Evolutionary conservation across 352 stramenopile genomes (phyloP).

Genomic region (Phytophthora colocasiae): DNA sequence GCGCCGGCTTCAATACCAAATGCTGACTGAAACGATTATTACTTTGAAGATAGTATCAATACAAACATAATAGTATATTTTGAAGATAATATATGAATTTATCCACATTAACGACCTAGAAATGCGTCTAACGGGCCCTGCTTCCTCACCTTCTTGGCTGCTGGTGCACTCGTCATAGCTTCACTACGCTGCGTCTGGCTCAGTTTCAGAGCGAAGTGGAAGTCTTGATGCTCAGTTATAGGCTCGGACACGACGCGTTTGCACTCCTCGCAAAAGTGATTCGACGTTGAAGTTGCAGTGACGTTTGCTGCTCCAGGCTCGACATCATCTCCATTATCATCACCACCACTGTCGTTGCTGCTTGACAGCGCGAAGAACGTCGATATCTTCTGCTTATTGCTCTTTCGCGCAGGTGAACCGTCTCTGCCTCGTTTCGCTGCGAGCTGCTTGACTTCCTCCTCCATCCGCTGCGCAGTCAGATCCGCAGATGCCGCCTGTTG

Average conservation of each 20-base stretch:
- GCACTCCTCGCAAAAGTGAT: conserved; percentile 54
- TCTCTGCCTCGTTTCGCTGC: conserved; percentile 24
- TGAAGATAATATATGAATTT: neutral
- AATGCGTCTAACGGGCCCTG: conserved; percentile 64
- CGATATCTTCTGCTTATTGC: conserved; percentile 62
- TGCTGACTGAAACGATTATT: no score
- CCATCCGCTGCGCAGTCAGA: conserved; percentile 25
- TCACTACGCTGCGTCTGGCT: conserved; percentile 37
- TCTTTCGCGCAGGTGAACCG: conserved; percentile 19
- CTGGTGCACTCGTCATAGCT: conserved; percentile 14
- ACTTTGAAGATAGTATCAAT: no score
- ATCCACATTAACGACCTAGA: conserved; percentile 22
- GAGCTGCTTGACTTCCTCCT: conserved; percentile 36
- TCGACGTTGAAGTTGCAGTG: conserved; percentile 30
- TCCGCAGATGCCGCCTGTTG: conserved; percentile 10
- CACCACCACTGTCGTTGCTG: conserved; percentile 3
- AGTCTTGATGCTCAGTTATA: conserved; percentile 59
- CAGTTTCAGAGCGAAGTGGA: conserved; percentile 63
- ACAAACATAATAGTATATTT: no score
- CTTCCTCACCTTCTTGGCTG: conserved; percentile 23
- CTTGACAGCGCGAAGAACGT: conserved; percentile 49
- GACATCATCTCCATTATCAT: conserved; percentile 3
- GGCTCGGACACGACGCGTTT: conserved; percentile 39
- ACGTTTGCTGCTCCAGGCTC: neutral
- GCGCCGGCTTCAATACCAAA: conserved; percentile 12